phyloP scores from a whole-genome alignment of 179 eudicot species.

The Actinidia arguta region DNA sequence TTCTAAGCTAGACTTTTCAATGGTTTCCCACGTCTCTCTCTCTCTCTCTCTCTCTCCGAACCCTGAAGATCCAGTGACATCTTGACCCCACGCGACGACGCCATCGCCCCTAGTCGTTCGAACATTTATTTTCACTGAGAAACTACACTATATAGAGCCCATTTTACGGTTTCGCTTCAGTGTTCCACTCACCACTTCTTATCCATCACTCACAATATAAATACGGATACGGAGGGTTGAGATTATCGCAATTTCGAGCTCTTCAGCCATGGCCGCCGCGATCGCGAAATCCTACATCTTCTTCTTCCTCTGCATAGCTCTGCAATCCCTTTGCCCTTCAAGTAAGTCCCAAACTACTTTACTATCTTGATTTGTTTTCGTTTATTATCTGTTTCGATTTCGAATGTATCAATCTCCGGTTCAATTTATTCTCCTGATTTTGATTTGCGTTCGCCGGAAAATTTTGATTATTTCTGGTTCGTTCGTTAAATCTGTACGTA shows the following conservation, averaged over 20 bases:
- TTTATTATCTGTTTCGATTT: neutral
- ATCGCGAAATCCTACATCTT: neutral
- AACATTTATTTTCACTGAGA: neutral
- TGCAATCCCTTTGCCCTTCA: slow-evolving; percentile 8
- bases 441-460: neutral
- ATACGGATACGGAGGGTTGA: neutral
- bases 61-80: neutral
- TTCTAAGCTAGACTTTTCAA: too few species aligned
- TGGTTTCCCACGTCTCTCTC: too few species aligned
- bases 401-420: neutral
- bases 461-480: neutral
- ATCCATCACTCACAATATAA: neutral
- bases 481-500: too few species aligned
- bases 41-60: too few species aligned
- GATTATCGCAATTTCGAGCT: neutral
- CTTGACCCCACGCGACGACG: neutral
- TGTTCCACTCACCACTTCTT: neutral
- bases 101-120: neutral
- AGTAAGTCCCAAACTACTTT: slow-evolving; percentile 15
- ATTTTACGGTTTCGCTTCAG: neutral
- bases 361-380: neutral
- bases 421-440: neutral
- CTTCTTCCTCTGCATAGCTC: slow-evolving; percentile 7
- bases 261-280: slow-evolving; percentile 2
- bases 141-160: neutral